Percentiles rank a stretch among this genome's conserved stretches.
These are phyloP conservation scores for Globisporangium ultimum DNA, from an alignment of 352 stramenopile species.

Conservation along the genomic window DNA sequence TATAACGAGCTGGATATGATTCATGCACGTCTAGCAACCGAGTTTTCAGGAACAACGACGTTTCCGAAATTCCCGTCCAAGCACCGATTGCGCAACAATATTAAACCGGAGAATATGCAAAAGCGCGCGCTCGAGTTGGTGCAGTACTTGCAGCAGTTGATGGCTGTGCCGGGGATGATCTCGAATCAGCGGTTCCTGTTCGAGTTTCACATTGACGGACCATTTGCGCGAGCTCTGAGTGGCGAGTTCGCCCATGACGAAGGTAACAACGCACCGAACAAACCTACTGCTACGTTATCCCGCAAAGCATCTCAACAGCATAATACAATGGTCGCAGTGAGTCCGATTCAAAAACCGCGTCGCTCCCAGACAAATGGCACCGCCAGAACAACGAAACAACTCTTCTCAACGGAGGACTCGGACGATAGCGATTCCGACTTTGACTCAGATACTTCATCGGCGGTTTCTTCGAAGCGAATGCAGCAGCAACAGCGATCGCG, in stretches of 20 bases:
- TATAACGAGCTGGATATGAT: constrained; percentile 77
- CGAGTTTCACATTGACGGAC: constrained; percentile 55
- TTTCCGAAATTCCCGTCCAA: constrained; percentile 82
- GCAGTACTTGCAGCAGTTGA: constrained; percentile 67
- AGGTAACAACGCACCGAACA: constrained; percentile 8
- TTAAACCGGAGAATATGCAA: constrained; percentile 81
- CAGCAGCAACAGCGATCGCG: constrained; percentile 7
- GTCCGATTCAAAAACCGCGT: constrained; percentile 16
- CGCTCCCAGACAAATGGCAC: constrained; percentile 12
- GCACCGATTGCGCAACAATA: constrained; percentile 71
- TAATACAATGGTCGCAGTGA: constrained; percentile 3
- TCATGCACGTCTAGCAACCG: constrained; percentile 40
- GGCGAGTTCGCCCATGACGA: constrained; percentile 3
- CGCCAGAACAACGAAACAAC: constrained; percentile 25
- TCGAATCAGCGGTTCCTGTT: constrained; percentile 61
- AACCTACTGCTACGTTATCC: background rate
- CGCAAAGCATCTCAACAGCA: constrained; percentile 1
- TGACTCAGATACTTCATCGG: constrained; percentile 40
- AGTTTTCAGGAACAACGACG: constrained; percentile 17
- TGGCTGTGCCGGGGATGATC: constrained; percentile 42
- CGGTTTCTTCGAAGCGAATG: constrained; percentile 2
- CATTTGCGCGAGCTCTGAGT: constrained; percentile 29
- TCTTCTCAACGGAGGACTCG: constrained; percentile 58
- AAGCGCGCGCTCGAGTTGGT: constrained; percentile 81
- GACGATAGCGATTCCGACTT: constrained; percentile 22